Evolutionary conservation across 2,329 filamentous ascomycete genomes (phyloP), one percentile per base, ranked within the genome.

Genomic region (Domatiomyces globalis): DNA sequence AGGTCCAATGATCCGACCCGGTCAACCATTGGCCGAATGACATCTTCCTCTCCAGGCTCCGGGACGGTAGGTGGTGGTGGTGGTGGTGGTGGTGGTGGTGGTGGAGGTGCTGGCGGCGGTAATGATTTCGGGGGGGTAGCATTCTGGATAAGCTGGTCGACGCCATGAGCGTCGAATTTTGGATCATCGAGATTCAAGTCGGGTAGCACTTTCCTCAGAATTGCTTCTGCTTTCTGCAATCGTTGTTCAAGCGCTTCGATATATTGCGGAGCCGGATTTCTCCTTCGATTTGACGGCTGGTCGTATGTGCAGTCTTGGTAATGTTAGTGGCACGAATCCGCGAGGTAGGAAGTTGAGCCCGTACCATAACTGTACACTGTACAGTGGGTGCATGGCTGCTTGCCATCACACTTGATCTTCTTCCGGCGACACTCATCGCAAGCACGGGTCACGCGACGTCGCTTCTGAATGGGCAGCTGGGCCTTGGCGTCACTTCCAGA

Each of bases 331-430:
- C n/a, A 42, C 19, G 29, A 45, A 18, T 43, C 53, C 22, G 22
- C 44, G 43, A 12, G 33, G 25, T 45, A 46, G 27, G 43, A 49
- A 42, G 51, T 49, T 51, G 49, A 48, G 27, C 20, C 61, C 76
- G 64, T 76, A 95, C 92, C 90, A 73, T 98, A 98, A 66, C 88
- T 95, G 69, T 98, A 98, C 48, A 96, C 88, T 9, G 89, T 94
- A 67, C 92, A 98, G 68, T 96, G 92, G 0, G 89, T 95, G 69
- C 86, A 92, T 8, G 86, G 86, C 65, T 89, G 85, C 67, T 88
- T 87, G 60, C 59, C 59, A 49, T 61, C 59, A 54, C 60, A 90
- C 66, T 89, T 90, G 63, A 90, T 90, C 68, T 90, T 90, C 67
- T 90, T 90, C 59, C 85, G 77, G 52, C 85, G 78, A 64, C 85